Evolutionary conservation across 2,329 filamentous ascomycete genomes (phyloP).

Genomic region (Mycosphaerella sp.): DNA sequence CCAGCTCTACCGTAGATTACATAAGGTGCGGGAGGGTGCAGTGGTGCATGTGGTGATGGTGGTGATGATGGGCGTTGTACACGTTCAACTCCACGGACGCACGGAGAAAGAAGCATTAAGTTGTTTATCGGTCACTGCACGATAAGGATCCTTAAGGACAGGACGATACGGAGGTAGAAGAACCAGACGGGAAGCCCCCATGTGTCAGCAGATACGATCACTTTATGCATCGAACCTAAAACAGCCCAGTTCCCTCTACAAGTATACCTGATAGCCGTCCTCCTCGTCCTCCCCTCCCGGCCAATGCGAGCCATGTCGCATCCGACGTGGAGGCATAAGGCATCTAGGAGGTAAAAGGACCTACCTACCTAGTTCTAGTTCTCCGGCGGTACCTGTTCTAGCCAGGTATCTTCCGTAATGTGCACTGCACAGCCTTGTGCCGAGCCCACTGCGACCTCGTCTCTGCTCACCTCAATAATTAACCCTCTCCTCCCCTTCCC

Average conservation of each 20-base stretch:
- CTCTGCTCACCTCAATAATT: too few species aligned
- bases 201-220: neutral
- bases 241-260: neutral
- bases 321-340: too few species aligned
- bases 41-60: too few species aligned
- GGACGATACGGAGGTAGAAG: neutral
- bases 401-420: too few species aligned
- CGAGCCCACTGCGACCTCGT: too few species aligned
- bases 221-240: neutral
- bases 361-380: too few species aligned
- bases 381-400: too few species aligned
- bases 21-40: neutral
- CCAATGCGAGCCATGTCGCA: too few species aligned
- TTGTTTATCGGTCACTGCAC: neutral
- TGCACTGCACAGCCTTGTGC: too few species aligned
- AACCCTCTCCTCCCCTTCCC: neutral
- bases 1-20: neutral
- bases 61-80: neutral
- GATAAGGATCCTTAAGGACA: constrained; percentile 8
- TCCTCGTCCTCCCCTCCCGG: too few species aligned
- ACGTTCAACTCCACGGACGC: constrained; percentile 5
- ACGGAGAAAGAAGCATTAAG: constrained; percentile 6
- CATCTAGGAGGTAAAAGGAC: too few species aligned
- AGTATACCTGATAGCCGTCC: too few species aligned
- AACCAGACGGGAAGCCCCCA: neutral